Conservation (phyloP, 1,284 basidiomycete genomes). For the Irpex sp. region DNA sequence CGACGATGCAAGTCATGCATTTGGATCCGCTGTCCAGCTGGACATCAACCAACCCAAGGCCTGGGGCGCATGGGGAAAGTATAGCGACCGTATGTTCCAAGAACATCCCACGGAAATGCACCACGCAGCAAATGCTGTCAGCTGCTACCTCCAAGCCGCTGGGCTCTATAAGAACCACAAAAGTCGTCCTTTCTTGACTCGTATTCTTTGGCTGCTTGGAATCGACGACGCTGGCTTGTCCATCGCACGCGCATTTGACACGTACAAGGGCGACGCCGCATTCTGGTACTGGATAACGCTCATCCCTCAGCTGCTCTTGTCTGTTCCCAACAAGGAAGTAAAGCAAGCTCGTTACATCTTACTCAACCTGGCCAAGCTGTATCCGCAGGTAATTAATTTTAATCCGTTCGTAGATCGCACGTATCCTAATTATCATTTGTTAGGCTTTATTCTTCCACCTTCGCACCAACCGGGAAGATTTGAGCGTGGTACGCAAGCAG, state of each 20-base stretch:
- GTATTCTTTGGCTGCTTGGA: conserved; percentile 96
- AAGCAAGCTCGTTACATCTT: conserved; percentile 91
- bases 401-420: conserved; percentile 6
- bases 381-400: conserved; percentile 75
- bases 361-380: conserved; percentile 87
- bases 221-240: conserved; percentile 79
- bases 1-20: conserved; percentile 92
- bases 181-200: conserved; percentile 86
- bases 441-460: conserved; percentile 96
- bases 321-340: conserved; percentile 88
- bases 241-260: conserved; percentile 91
- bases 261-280: conserved; percentile 94
- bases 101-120: conserved; percentile 72
- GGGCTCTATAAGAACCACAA: conserved; percentile 95
- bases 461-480: conserved; percentile 90
- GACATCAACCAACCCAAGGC: conserved; percentile 95
- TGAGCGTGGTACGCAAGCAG: conserved; percentile 49
- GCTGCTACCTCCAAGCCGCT: conserved; percentile 97
- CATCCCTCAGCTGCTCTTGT: conserved; percentile 93
- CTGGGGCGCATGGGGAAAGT: conserved; percentile 99
- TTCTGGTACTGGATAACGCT: conserved; percentile 99
- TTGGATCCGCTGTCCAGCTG: conserved; percentile 93
- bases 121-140: conserved; percentile 88
- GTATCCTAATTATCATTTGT: conserved; percentile 12
- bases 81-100: conserved; percentile 92